These are phyloP conservation scores for Amaranthus hypochondriacus DNA, from an alignment of 148 eudicot species.

Conservation along the genomic window DNA sequence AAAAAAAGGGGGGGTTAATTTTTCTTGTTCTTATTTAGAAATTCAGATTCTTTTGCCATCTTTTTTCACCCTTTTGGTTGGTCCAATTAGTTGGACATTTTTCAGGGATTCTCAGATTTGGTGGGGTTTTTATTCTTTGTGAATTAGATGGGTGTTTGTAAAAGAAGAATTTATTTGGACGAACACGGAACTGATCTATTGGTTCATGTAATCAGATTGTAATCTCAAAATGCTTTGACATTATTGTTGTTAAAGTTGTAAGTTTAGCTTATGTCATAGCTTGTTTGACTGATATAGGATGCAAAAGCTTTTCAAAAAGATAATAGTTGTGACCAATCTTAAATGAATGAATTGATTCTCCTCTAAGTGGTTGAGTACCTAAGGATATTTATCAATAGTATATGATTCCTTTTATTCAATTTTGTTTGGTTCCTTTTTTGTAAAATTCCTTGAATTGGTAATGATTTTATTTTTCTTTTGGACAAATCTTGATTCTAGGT, in stretches of 20 bases:
- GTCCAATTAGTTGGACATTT: constrained; percentile 23
- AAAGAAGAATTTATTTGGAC: neutral
- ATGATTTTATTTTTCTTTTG: neutral
- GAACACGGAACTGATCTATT: no score
- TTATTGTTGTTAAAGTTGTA: no score
- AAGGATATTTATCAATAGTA: neutral
- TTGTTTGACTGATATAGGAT: constrained; percentile 25
- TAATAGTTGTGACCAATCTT: constrained; percentile 18
- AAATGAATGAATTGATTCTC: constrained; percentile 28
- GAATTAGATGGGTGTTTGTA: constrained; percentile 15
- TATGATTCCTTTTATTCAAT: constrained; percentile 7
- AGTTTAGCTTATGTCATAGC: constrained; percentile 17
- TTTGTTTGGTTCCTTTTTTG: neutral
- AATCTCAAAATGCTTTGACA: no score
- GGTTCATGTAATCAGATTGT: no score
- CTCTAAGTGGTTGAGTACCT: constrained; percentile 12
- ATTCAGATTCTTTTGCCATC: constrained; percentile 17
- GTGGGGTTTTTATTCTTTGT: constrained; percentile 15
- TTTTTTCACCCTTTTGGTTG: constrained; percentile 7
- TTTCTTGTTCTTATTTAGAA: neutral
- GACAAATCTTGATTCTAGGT: constrained; percentile 21
- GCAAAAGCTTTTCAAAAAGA: constrained; percentile 9
- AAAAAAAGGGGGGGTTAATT: neutral
- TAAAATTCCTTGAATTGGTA: constrained; percentile 1
- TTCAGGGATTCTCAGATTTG: constrained; percentile 20